Conservation (phyloP, 306 rosid genomes). For the barrel medic (Medicago truncatula) region DNA sequence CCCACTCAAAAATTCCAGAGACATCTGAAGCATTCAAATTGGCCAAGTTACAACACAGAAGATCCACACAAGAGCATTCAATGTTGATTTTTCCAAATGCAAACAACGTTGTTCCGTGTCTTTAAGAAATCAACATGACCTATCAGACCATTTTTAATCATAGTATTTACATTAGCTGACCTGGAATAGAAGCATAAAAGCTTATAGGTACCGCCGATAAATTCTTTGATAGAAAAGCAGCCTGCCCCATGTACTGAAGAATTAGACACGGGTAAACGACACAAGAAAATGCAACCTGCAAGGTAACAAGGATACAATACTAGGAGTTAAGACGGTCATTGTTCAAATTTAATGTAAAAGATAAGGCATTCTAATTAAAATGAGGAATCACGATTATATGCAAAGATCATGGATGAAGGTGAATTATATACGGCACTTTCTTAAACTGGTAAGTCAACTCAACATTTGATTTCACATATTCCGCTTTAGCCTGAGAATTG, state of each 20-base stretch:
- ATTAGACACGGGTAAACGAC: constrained; percentile 77
- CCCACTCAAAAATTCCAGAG: background rate
- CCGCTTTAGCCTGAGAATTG: constrained; percentile 30
- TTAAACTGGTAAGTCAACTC: constrained; percentile 31
- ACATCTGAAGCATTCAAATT: constrained; percentile 2
- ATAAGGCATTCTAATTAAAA: constrained; percentile 24
- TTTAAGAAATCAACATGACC: constrained; percentile 34
- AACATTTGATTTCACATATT: constrained; percentile 25
- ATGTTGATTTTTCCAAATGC: constrained; percentile 22
- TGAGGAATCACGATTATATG: constrained; percentile 30
- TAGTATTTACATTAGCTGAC: constrained; percentile 54
- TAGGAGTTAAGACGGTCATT: constrained; percentile 27
- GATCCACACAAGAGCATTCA: constrained; percentile 7
- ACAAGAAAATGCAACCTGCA: constrained; percentile 75
- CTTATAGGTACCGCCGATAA: constrained; percentile 65
- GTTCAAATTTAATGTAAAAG: constrained; percentile 34
- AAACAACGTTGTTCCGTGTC: constrained; percentile 17
- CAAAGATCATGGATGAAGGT: constrained; percentile 28
- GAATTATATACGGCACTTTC: background rate
- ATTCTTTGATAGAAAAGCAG: constrained; percentile 87
- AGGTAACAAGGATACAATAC: constrained; percentile 33
- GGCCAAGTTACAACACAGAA: background rate
- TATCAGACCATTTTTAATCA: constrained; percentile 19
- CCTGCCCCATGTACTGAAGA: constrained; percentile 95
- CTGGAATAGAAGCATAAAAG: constrained; percentile 91